Conservation (phyloP, 2,329 filamentous ascomycete genomes). For the Sphaerostilbella broomeana region DNA sequence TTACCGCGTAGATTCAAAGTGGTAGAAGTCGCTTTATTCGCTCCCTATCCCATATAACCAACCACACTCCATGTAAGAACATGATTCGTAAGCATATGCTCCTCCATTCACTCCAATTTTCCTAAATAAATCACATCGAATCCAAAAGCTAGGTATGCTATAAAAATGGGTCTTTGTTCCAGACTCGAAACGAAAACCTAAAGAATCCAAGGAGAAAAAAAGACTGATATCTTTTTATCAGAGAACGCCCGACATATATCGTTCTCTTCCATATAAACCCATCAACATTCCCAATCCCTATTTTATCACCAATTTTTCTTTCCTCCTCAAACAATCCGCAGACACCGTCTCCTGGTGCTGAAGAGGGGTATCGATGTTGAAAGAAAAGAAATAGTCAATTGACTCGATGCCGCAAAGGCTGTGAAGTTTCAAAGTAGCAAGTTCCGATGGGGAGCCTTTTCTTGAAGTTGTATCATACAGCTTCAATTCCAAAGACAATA, state of each 20-base stretch:
- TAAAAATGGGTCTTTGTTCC: too few relatives aligned
- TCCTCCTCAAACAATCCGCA: conserved; percentile 3
- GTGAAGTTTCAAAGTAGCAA: conserved; percentile 1
- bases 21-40: neutral
- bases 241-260: too few relatives aligned
- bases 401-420: neutral
- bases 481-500: conserved; percentile 22
- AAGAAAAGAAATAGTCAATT: conserved; percentile 3
- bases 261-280: too few relatives aligned
- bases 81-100: conserved; percentile 9
- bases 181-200: too few relatives aligned
- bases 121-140: too few relatives aligned
- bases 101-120: neutral
- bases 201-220: too few relatives aligned
- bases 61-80: conserved; percentile 2
- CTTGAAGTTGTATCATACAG: neutral
- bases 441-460: too few relatives aligned
- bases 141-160: too few relatives aligned
- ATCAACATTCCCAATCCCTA: too few relatives aligned
- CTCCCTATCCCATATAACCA: conserved; percentile 1
- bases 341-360: conserved; percentile 16
- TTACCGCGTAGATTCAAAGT: too few relatives aligned
- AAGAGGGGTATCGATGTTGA: conserved; percentile 18
- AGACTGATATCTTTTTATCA: too few relatives aligned
- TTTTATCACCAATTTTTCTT: neutral